Percentiles rank a stretch among this genome's conserved stretches.
phyloP scores from a whole-genome alignment of 805 yeast species.

The Candida multigemmis region DNA sequence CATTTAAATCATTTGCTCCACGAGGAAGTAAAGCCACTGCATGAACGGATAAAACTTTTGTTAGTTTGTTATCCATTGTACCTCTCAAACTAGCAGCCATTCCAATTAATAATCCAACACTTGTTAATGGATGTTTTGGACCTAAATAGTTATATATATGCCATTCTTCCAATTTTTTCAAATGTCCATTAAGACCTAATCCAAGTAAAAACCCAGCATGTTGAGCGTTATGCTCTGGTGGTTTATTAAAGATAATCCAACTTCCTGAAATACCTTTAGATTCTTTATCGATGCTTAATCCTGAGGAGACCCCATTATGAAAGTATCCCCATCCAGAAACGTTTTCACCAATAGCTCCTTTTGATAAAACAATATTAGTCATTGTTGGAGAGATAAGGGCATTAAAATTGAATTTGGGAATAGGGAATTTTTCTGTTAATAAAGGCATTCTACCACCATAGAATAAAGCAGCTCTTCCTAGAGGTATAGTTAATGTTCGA shows the following conservation, averaged over 20 bases:
- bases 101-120: constrained; percentile 83
- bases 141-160: constrained; percentile 89
- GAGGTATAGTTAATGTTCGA: constrained; percentile 66
- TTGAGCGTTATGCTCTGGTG: constrained; percentile 59
- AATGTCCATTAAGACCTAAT: constrained; percentile 84
- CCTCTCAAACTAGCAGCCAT: constrained; percentile 86
- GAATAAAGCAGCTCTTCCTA: constrained; percentile 72
- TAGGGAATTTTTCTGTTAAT: constrained; percentile 75
- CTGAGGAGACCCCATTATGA: constrained; percentile 87
- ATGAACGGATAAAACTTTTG: constrained; percentile 89
- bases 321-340: constrained; percentile 75
- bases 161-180: constrained; percentile 85
- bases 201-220: constrained; percentile 96
- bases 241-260: constrained; percentile 87
- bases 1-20: constrained; percentile 86
- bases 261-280: constrained; percentile 72
- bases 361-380: constrained; percentile 54
- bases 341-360: constrained; percentile 39
- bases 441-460: constrained; percentile 65
- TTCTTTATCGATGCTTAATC: constrained; percentile 61
- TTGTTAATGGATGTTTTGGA: constrained; percentile 76
- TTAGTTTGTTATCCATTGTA: constrained; percentile 74
- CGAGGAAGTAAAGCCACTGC: constrained; percentile 84
- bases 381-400: constrained; percentile 57
- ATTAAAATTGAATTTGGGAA: constrained; percentile 66